Base-by-base conservation (phyloP, 805 yeast genomes). In the Lachancea sp. region DNA sequence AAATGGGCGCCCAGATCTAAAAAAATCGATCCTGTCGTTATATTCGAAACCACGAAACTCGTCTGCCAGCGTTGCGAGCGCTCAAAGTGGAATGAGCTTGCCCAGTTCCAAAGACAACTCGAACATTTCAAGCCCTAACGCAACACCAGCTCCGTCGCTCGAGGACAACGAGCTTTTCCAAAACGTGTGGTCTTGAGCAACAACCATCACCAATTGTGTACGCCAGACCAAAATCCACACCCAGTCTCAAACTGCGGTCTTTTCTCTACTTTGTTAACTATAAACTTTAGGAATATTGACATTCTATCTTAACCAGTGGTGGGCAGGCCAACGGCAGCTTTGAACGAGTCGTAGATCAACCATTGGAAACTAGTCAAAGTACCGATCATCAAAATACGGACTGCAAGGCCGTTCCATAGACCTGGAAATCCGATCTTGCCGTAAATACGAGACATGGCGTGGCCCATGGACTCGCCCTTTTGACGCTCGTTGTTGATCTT, bases 281-380 rank as follows among this genome's bases (percentile, higher is more conserved):
- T 32, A 32, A 37, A 15, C 4, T 25, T n/a, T n/a, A 17, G 25
- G 40, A 37, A 37, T 26, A 37, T 37, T 32, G 27, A 36, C 4
- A 9, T 8, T n/a, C 11, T 22, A 35, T 30, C 20, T n/a, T 72
- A 75, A 55, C 98, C 98, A 22, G 96, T 85, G 32, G 98, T 90
- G 60, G 98, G 98, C 56, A 91, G 77, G 6, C 99, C 99, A 48
- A 88, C 79, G 56, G 79, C 78, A n/a, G 89, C 95, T 72, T 91
- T 91, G 76, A 91, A 91, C 8, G 96, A 85, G 67, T 93, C 99
- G 71, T 91, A 91, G 50, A 93, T 77, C 62, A 91, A 77, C 98
- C 98, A 91, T 73, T 91, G 99, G 76, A 85, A 78, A 51, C 96
- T 96, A 22, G 98, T 93, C 66, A 91, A 76, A 8, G 98, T 91